Percentiles rank a stretch among this genome's conserved stretches.
These are phyloP conservation scores for Aschersonia sp. DNA, from an alignment of 2,329 filamentous ascomycete genomes.

Conservation along the genomic window DNA sequence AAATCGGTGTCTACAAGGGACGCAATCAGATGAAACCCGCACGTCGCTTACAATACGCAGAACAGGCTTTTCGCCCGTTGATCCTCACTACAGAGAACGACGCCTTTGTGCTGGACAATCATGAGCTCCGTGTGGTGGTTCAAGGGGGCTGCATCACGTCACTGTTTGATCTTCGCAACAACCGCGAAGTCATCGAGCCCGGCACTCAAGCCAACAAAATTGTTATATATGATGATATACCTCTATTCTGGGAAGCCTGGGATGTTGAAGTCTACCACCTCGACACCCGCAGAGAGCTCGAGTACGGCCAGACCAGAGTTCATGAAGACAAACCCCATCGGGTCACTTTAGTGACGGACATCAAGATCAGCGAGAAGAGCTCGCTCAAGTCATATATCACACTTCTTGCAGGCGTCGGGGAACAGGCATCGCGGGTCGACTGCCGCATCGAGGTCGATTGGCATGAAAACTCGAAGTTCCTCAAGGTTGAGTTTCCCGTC, in stretches of 20 bases:
- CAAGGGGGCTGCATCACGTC: slow-evolving; percentile 69
- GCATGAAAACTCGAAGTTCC: slow-evolving; percentile 93
- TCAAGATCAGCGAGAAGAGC: slow-evolving; percentile 75
- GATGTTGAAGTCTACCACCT: slow-evolving; percentile 96
- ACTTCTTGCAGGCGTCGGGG: slow-evolving; percentile 53
- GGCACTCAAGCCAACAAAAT: slow-evolving; percentile 75
- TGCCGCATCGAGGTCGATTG: slow-evolving; percentile 84
- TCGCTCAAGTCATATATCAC: slow-evolving; percentile 79
- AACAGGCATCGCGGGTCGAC: slow-evolving; percentile 51
- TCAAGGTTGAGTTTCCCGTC: slow-evolving; percentile 97
- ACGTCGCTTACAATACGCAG: too few species aligned
- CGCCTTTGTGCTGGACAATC: too few species aligned
- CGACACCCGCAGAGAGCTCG: slow-evolving; percentile 66
- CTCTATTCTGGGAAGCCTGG: slow-evolving; percentile 95
- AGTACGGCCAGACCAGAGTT: slow-evolving; percentile 54
- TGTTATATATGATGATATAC: slow-evolving; percentile 94
- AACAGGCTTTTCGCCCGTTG: too few species aligned
- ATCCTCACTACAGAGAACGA: too few species aligned
- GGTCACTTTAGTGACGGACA: slow-evolving; percentile 71
- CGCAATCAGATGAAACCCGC: too few species aligned
- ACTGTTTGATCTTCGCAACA: slow-evolving; percentile 57
- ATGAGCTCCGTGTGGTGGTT: too few species aligned
- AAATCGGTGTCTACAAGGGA: too few species aligned
- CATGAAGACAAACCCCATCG: slow-evolving; percentile 58
- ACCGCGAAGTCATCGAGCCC: slow-evolving; percentile 64